These are phyloP conservation scores for Ogataea parapolymorpha DNA, from an alignment of 805 yeast genomes.

Conservation along the genomic window DNA sequence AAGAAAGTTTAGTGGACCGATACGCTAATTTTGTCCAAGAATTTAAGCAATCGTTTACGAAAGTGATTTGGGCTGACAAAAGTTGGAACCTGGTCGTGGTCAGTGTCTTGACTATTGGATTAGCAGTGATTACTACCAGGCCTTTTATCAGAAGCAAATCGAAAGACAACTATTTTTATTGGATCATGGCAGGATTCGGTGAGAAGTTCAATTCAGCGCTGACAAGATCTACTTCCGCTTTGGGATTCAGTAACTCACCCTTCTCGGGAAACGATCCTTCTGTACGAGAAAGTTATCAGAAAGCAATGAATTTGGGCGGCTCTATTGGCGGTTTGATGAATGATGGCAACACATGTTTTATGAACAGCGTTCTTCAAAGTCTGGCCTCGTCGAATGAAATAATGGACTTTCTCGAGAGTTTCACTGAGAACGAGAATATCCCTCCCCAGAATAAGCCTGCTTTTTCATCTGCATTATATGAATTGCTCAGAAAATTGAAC, in stretches of 20 bases:
- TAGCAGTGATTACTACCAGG: constrained; percentile 19
- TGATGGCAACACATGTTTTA: constrained; percentile 92
- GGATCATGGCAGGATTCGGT: constrained; percentile 20
- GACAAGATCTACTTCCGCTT: constrained; percentile 16
- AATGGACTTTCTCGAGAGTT: constrained; percentile 50
- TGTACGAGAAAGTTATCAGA: constrained; percentile 18
- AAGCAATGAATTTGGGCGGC: constrained; percentile 62
- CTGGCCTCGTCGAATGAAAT: constrained; percentile 71
- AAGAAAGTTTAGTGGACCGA: background rate
- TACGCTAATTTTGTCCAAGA: background rate
- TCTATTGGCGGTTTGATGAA: constrained; percentile 81
- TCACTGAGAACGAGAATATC: constrained; percentile 24
- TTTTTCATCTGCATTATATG: constrained; percentile 54
- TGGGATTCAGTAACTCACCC: constrained; percentile 13
- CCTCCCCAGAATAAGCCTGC: constrained; percentile 14
- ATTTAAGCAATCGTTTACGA: constrained; percentile 3
- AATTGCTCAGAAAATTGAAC: constrained; percentile 54
- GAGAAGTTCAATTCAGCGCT: constrained; percentile 20
- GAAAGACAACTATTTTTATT: background rate
- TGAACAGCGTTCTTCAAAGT: constrained; percentile 86
- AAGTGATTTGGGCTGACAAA: constrained; percentile 12
- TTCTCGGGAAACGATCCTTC: constrained; percentile 20
- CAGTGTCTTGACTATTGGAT: constrained; percentile 18
- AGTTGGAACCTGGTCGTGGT: constrained; percentile 19
- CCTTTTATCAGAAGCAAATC: constrained; percentile 10